phyloP scores from a whole-genome alignment of 208 protist species.

The Leishmania turanica region DNA sequence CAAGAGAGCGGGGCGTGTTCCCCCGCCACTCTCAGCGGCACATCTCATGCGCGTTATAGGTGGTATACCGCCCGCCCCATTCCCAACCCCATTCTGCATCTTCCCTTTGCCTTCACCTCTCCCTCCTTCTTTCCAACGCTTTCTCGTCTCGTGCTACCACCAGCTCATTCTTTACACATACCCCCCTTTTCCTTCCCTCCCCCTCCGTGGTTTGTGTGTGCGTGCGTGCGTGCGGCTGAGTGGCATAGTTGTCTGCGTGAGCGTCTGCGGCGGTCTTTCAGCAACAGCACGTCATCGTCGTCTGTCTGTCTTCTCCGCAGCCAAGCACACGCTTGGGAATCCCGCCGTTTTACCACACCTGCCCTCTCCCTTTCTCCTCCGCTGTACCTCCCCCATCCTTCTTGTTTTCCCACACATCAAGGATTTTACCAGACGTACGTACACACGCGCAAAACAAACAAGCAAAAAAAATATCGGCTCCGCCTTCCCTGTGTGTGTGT shows the following conservation, averaged over 20 bases:
- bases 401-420: background rate
- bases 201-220: background rate
- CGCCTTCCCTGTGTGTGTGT: background rate
- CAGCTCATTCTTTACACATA: background rate
- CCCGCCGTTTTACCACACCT: background rate
- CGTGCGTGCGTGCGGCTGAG: background rate
- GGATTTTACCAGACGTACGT: background rate
- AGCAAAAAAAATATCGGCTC: background rate
- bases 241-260: background rate
- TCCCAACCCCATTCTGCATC: slow-evolving; percentile 10
- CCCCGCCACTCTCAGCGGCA: background rate
- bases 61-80: background rate
- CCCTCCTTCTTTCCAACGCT: slow-evolving; percentile 8
- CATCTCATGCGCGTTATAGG: background rate
- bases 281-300: background rate
- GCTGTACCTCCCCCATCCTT: background rate
- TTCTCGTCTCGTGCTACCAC: background rate
- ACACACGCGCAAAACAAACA: background rate
- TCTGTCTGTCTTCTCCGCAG: background rate
- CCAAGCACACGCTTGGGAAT: background rate
- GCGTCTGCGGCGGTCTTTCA: background rate
- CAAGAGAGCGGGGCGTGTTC: background rate
- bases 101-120: slow-evolving; percentile 9
- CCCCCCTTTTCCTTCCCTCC: background rate
- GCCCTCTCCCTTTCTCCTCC: background rate